Evolutionary conservation across 2,329 filamentous ascomycete species (phyloP).

Genomic region (Phialocephala subalpina): DNA sequence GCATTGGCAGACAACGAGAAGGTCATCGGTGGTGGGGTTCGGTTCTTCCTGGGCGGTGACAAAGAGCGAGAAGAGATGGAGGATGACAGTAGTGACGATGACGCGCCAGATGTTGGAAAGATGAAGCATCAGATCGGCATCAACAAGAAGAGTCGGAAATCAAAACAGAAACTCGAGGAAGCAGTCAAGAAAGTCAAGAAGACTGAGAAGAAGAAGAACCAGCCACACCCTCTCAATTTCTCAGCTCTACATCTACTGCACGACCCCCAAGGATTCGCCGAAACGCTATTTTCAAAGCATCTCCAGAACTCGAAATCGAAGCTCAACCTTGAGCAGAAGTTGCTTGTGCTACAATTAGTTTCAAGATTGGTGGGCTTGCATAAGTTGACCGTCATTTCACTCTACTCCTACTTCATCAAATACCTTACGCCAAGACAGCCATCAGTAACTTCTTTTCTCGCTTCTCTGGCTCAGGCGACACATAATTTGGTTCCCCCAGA

Average conservation of each 20-base stretch:
- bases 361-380: conserved; percentile 92
- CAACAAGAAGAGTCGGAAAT: conserved; percentile 97
- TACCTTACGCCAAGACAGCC: conserved; percentile 88
- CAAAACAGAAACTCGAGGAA: conserved; percentile 78
- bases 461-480: conserved; percentile 89
- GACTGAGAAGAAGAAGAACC: conserved; percentile 86
- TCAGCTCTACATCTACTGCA: conserved; percentile 93
- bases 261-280: conserved; percentile 93
- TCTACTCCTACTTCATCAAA: conserved; percentile 98
- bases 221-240: conserved; percentile 91
- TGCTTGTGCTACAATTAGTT: conserved; percentile 89
- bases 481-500: conserved; percentile 94
- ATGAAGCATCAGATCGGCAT: conserved; percentile 86
- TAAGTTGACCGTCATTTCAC: conserved; percentile 85
- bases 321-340: conserved; percentile 85
- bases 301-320: conserved; percentile 87
- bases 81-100: conserved; percentile 87
- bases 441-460: conserved; percentile 91
- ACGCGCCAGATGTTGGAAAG: conserved; percentile 81
- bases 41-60: conserved; percentile 96
- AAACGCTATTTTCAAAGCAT: conserved; percentile 89
- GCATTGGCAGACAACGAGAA: conserved; percentile 91
- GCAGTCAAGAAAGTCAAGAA: conserved; percentile 84
- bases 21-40: conserved; percentile 84
- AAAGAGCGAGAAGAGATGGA: conserved; percentile 94